Base-by-base conservation (phyloP, 2,329 filamentous ascomycete genomes). In the Colletotrichum sp. region DNA sequence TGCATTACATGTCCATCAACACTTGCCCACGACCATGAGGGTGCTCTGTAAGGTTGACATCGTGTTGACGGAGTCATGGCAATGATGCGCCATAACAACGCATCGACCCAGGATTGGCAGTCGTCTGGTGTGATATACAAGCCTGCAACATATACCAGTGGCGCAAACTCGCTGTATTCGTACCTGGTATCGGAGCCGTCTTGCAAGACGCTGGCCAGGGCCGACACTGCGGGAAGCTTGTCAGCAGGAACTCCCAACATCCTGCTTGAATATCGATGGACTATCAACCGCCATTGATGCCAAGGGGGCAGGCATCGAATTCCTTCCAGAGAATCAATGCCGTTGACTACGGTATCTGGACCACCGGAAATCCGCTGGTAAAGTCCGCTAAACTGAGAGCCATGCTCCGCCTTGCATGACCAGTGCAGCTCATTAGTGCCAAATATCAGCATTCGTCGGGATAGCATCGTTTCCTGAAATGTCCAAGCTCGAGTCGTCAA, bases 71-170 rank as follows among this genome's bases (percentile, higher is more conserved):
- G 1, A n/a, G 8, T 18, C 4, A 13, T 60, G 6, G 26, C 24
- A 1, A 2, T 6, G 0, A 7, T 6, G 0, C 16, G 3, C 55
- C 55, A 60, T 0, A 60, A 2, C 2, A 60, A 28, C 0, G 55
- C 55, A 2, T 30, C 3, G 8, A 3, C 2, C 26, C 55, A 60
- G 55, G 21, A 26, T 12, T 13, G 12, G 8, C 13, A 8, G 15
- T 60, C 55, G 5, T 30, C 1, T 0, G 55, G 55, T 28, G 1
- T 18, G 2, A 59, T 10, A 1, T 8, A 59, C 6, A 59, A 5
- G 24, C 55, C 55, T 16, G 55, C 52, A 8, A 57, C 24, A 8
- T 59, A 59, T 3, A 26, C 24, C 24, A 26, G 24, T 26, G 24
- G 24, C 24, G 24, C 24, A 26, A 26, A 26, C 24, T 26, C 24